Evolutionary conservation across 2,329 filamentous ascomycete species (phyloP).

Genomic region (Aspergillus vadensis): DNA sequence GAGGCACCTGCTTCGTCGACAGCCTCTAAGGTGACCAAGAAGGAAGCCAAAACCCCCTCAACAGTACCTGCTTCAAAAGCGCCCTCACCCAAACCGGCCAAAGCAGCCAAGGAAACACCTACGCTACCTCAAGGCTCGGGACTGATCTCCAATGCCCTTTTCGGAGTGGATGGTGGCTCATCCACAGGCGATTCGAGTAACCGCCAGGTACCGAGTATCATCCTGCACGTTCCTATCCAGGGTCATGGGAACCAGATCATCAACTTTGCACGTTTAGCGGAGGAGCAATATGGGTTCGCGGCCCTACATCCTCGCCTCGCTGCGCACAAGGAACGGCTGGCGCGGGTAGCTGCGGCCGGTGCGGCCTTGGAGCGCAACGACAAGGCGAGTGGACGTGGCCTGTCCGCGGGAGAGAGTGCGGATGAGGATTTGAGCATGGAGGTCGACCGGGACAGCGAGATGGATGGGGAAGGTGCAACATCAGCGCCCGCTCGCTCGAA

Average conservation of each 20-base stretch:
- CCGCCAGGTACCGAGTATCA: constrained; percentile 69
- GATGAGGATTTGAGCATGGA: constrained; percentile 84
- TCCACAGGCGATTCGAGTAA: constrained; percentile 42
- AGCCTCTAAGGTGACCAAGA: constrained; percentile 36
- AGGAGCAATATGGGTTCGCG: constrained; percentile 92
- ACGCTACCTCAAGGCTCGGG: constrained; percentile 65
- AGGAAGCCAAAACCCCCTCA: constrained; percentile 43
- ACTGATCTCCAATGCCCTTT: constrained; percentile 63
- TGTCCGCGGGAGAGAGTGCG: constrained; percentile 72
- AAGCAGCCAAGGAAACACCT: constrained; percentile 57
- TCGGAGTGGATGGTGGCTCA: constrained; percentile 53
- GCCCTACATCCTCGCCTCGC: constrained; percentile 89
- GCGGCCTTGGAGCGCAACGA: constrained; percentile 78
- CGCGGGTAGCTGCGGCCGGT: constrained; percentile 84
- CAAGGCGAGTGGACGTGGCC: constrained; percentile 64
- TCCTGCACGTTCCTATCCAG: constrained; percentile 77
- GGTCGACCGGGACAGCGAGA: constrained; percentile 69
- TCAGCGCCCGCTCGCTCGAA: constrained; percentile 55
- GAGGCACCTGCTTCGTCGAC: constrained; percentile 24
- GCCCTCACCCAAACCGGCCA: constrained; percentile 57
- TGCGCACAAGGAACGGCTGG: constrained; percentile 82
- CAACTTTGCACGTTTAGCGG: constrained; percentile 91
- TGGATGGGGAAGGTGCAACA: constrained; percentile 50
- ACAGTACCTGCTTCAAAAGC: constrained; percentile 56
- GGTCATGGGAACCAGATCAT: constrained; percentile 87